Percentiles rank a stretch among this genome's conserved stretches.
Conservation (phyloP, 169 alveolate species). For the Condylostoma magnum region DNA sequence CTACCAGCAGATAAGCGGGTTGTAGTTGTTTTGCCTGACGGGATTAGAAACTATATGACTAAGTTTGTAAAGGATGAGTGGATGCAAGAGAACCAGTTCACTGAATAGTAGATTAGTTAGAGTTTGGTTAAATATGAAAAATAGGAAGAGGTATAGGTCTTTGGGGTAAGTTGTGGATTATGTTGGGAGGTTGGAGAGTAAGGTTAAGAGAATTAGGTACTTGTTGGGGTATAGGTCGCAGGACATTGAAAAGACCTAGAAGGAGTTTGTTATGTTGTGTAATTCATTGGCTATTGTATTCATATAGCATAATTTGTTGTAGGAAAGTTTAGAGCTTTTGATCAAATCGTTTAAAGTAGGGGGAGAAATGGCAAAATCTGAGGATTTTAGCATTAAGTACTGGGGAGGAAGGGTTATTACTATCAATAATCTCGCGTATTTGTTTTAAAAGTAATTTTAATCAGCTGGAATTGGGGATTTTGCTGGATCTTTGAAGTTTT, state of each 20-base stretch:
- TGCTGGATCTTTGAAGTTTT: conserved; percentile 12
- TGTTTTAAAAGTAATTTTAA: conserved; percentile 15
- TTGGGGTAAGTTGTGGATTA: no score
- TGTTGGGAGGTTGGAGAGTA: neutral
- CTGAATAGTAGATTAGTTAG: no score
- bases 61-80: conserved; percentile 64
- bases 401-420: conserved; percentile 24
- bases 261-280: conserved; percentile 8
- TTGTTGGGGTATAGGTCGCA: conserved; percentile 7
- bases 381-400: neutral
- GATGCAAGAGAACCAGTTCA: conserved; percentile 57
- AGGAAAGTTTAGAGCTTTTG: neutral
- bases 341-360: conserved; percentile 5
- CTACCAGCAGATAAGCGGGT: conserved; percentile 43
- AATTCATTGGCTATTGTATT: conserved; percentile 22
- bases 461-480: neutral
- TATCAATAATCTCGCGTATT: conserved; percentile 14
- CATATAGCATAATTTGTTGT: neutral
- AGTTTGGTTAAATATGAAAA: no score
- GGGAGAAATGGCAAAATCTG: neutral
- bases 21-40: conserved; percentile 43
- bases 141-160: no score
- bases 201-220: conserved; percentile 4
- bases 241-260: conserved; percentile 14
- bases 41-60: conserved; percentile 77